Evolutionary conservation across 176 grass and related monocot species (phyloP), one percentile per base, ranked within the genome.

Genomic region (Phragmites australis): DNA sequence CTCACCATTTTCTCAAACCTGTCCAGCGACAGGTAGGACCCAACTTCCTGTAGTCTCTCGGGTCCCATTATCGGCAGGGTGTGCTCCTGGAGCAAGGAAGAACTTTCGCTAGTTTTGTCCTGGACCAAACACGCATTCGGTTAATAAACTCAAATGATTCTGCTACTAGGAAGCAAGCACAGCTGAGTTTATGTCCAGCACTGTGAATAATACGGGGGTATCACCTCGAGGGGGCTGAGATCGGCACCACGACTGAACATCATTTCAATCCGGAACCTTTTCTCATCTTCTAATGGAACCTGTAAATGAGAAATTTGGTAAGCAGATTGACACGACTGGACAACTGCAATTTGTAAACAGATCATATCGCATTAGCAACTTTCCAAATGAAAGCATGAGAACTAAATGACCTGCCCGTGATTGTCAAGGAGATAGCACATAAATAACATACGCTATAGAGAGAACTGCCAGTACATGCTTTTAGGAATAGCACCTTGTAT

Each of bases 261-360:
- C 96, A 95, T 99, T 86, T 99, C 96, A 75, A 99, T 93, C 47
- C 96, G 90, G 61, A 99, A 99, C 90, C 92, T 99, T 86, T 89
- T 93, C 56, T 91, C 92, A 19, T 99, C 92, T 86, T 99, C 96
- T 81, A 99, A 77, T 62, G 96, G 76, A 85, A 99, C 90, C 96
- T 99, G 90, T 29, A 89, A 65, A 77, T 21, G 65, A 30, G 42
- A 52, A 32, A 57, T 50, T 21, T 21, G 9, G 27, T 65, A 44
- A 79, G 45, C 6, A 44, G 23, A 70, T 80, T 37, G 23, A 29
- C 14, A 32, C 0, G 25, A 57, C 54, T 63, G 44, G 14, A 77
- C 21, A 58, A 80, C 27, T 45, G 27, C 42, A 55, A 54, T 23
- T 8, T 48, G 29, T 15, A 49, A 39, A 14, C 51, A 16, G 45